phyloP scores from a whole-genome alignment of 768 basidiomycete species.

The Kwoniella pini region DNA sequence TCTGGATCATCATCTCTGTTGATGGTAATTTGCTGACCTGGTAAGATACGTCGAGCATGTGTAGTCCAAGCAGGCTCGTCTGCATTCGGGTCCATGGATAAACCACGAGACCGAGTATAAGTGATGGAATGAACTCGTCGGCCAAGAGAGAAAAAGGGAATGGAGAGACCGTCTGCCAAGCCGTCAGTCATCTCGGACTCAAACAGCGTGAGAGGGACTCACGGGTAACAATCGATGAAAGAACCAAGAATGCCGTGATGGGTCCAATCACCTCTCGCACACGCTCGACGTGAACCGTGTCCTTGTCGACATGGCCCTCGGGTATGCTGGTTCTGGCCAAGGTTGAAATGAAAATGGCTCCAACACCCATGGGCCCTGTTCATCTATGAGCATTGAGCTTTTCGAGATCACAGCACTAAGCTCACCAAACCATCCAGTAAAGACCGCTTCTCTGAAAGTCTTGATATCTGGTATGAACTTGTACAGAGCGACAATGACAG shows the following conservation, averaged over 20 bases:
- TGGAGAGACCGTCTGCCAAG: conserved; percentile 72
- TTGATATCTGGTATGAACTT: conserved; percentile 95
- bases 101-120: conserved; percentile 84
- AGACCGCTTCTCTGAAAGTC: conserved; percentile 87
- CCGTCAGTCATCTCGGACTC: background rate
- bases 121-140: conserved; percentile 87
- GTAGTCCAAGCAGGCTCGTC: conserved; percentile 77
- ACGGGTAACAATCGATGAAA: conserved; percentile 74
- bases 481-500: conserved; percentile 79
- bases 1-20: conserved; percentile 68
- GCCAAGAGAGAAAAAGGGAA: conserved; percentile 90
- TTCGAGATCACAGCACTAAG: conserved; percentile 58
- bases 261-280: conserved; percentile 81
- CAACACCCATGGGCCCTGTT: conserved; percentile 78
- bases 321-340: conserved; percentile 53
- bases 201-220: conserved; percentile 13
- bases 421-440: conserved; percentile 93
- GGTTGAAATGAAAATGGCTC: conserved; percentile 80
- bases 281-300: conserved; percentile 64
- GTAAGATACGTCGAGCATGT: conserved; percentile 68
- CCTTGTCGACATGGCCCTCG: conserved; percentile 55
- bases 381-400: background rate
- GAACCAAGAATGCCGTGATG: conserved; percentile 90
- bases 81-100: conserved; percentile 56
- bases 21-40: conserved; percentile 76